Evolutionary conservation across 2,329 filamentous ascomycete species (phyloP), one percentile per base, ranked within the genome.

Genomic region (Epichloe uncinata): DNA sequence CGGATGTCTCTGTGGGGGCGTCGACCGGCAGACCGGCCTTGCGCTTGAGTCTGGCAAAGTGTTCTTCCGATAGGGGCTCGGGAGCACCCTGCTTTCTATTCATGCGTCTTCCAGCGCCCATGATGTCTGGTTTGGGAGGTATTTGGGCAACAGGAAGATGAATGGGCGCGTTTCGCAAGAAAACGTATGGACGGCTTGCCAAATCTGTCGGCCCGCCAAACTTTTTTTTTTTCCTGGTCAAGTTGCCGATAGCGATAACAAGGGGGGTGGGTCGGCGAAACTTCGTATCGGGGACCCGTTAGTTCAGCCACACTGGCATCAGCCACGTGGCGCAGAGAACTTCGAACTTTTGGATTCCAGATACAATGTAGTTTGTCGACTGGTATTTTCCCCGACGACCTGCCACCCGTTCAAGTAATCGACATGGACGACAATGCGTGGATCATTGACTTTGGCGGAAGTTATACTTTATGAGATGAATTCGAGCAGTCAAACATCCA

Each of bases 91-190:
- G 93, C 72, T 96, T 96, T 68, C 90, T 87, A 47, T 53, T 53
- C 84, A 96, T 94, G 61, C 90, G 87, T 66, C 89, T 85, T 66
- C 89, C 87, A 54, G 82, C 79, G 73, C 88, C 90, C 90, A 95
- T 95, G 62, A 66, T 81, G 64, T 50, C 55, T 52, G 51, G 36
- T 53, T 46, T 42, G 38, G 47, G 47, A 11, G 30, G 15, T 47
- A 50, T 37, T 48, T 49, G 47, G 43, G 38, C 33, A 48, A 26
- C 55, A 54, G n/a, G 5, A 33, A 33, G 20, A 45, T 16, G 18
- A 16, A 22, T 8, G 15, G 38, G 15, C 20, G 37, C 26, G 40
- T 8, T 20, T 18, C 11, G 42, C 36, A 11, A 16, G 5, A 34
- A n/a, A 36, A 26, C 11, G 42, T 7, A 26, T 6, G 42, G 4